Percentiles rank a stretch among this genome's conserved stretches.
Conservation (phyloP, 1,284 basidiomycete genomes). For the Apiotrichum akiyoshidainum region DNA sequence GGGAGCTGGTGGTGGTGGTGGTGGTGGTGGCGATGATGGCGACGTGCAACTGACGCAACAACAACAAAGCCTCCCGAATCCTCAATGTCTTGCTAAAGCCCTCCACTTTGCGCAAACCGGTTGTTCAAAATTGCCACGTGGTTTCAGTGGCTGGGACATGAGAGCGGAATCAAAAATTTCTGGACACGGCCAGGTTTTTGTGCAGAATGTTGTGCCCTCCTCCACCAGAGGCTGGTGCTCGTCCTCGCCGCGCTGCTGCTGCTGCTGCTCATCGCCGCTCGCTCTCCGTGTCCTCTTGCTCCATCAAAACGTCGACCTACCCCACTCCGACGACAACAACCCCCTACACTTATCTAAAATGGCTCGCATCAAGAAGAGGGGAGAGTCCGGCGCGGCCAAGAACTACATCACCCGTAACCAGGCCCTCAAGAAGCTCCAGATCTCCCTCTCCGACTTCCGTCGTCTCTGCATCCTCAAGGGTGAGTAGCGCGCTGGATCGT, state of each 20-base stretch:
- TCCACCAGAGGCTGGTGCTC: too few relatives aligned
- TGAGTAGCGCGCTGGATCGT: constrained; percentile 49
- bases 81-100: not conserved
- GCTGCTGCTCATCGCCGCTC: too few relatives aligned
- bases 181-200: not conserved
- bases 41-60: constrained; percentile 1
- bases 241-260: too few relatives aligned
- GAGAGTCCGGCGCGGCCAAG: constrained; percentile 90
- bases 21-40: not conserved
- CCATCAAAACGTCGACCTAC: constrained; percentile 1
- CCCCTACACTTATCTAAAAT: constrained; percentile 52
- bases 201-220: not conserved
- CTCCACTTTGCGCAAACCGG: too few relatives aligned
- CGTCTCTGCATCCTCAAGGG: constrained; percentile 97
- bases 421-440: constrained; percentile 89
- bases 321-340: constrained; percentile 2
- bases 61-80: not conserved
- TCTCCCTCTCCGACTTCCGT: constrained; percentile 94
- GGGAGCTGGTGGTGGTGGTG: not conserved
- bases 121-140: constrained; percentile 14
- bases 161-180: constrained; percentile 22
- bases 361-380: constrained; percentile 85
- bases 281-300: not conserved
- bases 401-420: constrained; percentile 89
- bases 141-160: not conserved